Evolutionary conservation across 495 filamentous ascomycete species (phyloP).

Genomic region (Aspergillus saccharolyticus): DNA sequence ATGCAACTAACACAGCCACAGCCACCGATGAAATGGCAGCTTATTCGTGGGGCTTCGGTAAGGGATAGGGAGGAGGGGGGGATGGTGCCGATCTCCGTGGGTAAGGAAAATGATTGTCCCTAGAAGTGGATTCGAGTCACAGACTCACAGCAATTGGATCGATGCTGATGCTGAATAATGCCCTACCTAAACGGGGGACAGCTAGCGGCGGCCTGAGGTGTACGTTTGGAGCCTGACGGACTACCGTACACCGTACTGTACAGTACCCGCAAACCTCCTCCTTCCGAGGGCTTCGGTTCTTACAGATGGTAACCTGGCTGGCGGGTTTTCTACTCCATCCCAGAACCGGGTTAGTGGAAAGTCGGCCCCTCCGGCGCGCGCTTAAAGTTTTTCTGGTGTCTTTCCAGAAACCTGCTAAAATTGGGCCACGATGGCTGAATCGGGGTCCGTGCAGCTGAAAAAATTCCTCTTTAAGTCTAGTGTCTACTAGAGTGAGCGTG

Average conservation of each 20-base stretch:
- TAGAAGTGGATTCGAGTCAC: neutral
- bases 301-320: neutral
- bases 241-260: neutral
- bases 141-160: too few species aligned
- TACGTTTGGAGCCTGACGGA: neutral
- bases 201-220: neutral
- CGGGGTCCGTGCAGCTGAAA: neutral
- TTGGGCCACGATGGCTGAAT: neutral
- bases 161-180: neutral
- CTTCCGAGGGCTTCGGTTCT: neutral
- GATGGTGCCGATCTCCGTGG: constrained; percentile 2
- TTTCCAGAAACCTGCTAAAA: constrained; percentile 9
- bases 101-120: neutral
- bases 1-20: neutral
- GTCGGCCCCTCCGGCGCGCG: constrained; percentile 4
- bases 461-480: neutral
- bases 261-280: neutral
- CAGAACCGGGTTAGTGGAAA: neutral
- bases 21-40: neutral
- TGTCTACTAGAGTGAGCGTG: too few species aligned
- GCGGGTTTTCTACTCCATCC: neutral
- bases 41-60: neutral
- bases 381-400: neutral
- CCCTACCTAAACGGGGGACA: neutral
- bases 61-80: neutral